Conservation (phyloP, 2,329 filamentous ascomycete genomes). For the Coniochaeta prunicola region DNA sequence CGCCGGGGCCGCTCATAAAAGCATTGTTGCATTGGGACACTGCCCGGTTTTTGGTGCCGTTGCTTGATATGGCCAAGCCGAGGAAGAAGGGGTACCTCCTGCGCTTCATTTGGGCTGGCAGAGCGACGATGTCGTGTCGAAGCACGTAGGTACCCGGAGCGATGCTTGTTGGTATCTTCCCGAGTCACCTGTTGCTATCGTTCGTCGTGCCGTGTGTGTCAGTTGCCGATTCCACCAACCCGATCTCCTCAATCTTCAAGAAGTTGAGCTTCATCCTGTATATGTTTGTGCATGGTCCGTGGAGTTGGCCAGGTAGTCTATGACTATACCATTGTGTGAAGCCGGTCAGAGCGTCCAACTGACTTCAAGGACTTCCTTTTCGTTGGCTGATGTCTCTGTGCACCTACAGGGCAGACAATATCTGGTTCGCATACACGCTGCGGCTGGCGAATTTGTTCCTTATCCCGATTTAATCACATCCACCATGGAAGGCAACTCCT, state of each 20-base stretch:
- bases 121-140: slow-evolving; percentile 40
- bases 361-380: slow-evolving; percentile 18
- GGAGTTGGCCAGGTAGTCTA: slow-evolving; percentile 27
- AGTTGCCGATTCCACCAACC: slow-evolving; percentile 19
- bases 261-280: slow-evolving; percentile 22
- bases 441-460: slow-evolving; percentile 20
- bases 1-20: slow-evolving; percentile 11
- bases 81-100: slow-evolving; percentile 13
- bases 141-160: slow-evolving; percentile 43
- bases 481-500: not conserved
- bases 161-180: slow-evolving; percentile 36
- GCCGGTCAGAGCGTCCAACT: slow-evolving; percentile 20
- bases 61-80: slow-evolving; percentile 9
- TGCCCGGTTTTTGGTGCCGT: slow-evolving; percentile 8
- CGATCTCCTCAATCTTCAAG: slow-evolving; percentile 23
- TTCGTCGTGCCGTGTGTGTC: slow-evolving; percentile 27
- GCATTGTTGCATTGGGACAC: slow-evolving; percentile 7
- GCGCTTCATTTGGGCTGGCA: slow-evolving; percentile 13
- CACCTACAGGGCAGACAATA: slow-evolving; percentile 20
- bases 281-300: slow-evolving; percentile 21
- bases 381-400: slow-evolving; percentile 18
- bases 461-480: not conserved
- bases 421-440: slow-evolving; percentile 15
- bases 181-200: slow-evolving; percentile 42
- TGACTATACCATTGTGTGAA: slow-evolving; percentile 22